phyloP scores from a whole-genome alignment of 306 rosid genomes.

The Sesbania bispinosa region DNA sequence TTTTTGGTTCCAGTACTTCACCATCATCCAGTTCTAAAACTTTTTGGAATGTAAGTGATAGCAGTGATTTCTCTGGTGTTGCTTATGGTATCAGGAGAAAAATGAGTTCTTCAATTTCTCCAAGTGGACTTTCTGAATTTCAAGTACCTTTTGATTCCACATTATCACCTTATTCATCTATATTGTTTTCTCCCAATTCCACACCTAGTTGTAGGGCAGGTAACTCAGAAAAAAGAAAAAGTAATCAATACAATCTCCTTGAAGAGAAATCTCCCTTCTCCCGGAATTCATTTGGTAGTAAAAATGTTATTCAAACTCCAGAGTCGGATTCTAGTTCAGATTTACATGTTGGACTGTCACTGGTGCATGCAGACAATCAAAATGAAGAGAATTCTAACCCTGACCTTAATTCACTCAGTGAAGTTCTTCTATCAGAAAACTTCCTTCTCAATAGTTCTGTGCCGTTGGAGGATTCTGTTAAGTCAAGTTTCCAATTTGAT shows the following conservation, averaged over 20 bases:
- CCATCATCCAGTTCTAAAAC: constrained; percentile 35
- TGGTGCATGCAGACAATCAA: constrained; percentile 35
- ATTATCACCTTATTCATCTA: constrained; percentile 26
- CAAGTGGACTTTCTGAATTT: constrained; percentile 39
- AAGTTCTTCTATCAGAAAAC: constrained; percentile 37
- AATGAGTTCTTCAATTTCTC: constrained; percentile 33
- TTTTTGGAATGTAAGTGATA: constrained; percentile 35
- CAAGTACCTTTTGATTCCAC: constrained; percentile 46
- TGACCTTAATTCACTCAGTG: constrained; percentile 36
- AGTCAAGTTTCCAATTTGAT: constrained; percentile 75
- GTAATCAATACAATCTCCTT: constrained; percentile 18
- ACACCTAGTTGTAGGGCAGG: constrained; percentile 31
- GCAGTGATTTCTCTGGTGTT: constrained; percentile 33
- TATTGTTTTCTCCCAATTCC: constrained; percentile 37
- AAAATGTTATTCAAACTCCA: constrained; percentile 77
- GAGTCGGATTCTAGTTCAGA: constrained; percentile 56
- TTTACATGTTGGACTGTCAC: constrained; percentile 35
- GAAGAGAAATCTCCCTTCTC: constrained; percentile 66
- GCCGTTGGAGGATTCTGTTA: constrained; percentile 42
- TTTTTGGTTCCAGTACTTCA: constrained; percentile 37
- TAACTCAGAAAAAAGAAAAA: constrained; percentile 30
- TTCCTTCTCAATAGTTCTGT: constrained; percentile 31
- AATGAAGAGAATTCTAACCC: constrained; percentile 34
- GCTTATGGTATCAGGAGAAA: constrained; percentile 27
- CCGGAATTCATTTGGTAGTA: constrained; percentile 50